These are phyloP conservation scores for Globisporangium nodosum DNA, from an alignment of 352 stramenopile species.

Conservation along the genomic window DNA sequence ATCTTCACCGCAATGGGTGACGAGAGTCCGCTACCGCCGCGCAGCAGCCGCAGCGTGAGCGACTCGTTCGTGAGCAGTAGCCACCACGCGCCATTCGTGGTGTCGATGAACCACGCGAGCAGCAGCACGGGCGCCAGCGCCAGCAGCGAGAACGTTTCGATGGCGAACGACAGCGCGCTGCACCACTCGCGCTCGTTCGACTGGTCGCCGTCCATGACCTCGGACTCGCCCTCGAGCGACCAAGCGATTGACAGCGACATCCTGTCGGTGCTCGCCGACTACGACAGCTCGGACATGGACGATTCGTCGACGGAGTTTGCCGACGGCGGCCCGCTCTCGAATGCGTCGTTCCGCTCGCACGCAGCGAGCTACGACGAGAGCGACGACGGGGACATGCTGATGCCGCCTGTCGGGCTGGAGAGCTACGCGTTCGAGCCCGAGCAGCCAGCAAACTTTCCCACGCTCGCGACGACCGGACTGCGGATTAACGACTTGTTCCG, in stretches of 20 bases:
- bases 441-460: neutral
- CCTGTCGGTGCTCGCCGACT: constrained; percentile 59
- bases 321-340: neutral
- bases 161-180: neutral
- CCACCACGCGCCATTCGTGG: constrained; percentile 15
- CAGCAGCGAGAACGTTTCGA: neutral
- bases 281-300: constrained; percentile 31
- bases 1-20: constrained; percentile 24
- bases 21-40: constrained; percentile 19
- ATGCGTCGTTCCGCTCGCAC: constrained; percentile 23
- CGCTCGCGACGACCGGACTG: constrained; percentile 2
- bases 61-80: constrained; percentile 21
- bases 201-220: constrained; percentile 23
- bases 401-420: constrained; percentile 21
- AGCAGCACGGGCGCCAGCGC: neutral
- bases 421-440: constrained; percentile 35
- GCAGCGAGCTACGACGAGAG: neutral
- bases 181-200: constrained; percentile 24
- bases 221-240: constrained; percentile 39
- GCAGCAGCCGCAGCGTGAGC: constrained; percentile 28
- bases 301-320: constrained; percentile 19
- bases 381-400: constrained; percentile 35
- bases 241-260: constrained; percentile 76
- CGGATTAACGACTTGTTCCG: constrained; percentile 12
- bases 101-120: constrained; percentile 12